Conservation (phyloP, 225 moss, liverwort and hornwort species). For the Rhytidiadelphus loreus region DNA sequence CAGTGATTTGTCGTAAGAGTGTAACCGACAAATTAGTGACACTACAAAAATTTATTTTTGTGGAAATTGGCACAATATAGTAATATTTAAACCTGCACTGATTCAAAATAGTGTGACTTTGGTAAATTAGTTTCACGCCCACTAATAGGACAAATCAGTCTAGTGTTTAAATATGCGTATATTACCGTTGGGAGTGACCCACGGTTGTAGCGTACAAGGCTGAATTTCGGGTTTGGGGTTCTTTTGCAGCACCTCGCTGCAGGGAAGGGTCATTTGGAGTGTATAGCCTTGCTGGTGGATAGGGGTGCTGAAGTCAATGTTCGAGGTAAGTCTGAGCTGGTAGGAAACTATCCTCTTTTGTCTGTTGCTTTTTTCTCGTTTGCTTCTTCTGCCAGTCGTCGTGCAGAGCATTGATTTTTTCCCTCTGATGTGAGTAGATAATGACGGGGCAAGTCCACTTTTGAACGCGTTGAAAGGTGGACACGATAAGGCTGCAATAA, state of each 20-base stretch:
- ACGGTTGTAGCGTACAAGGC: not conserved
- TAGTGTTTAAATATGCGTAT: not conserved
- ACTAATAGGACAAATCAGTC: too few relatives aligned
- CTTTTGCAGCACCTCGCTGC: slow-evolving; percentile 63
- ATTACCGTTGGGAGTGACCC: not conserved
- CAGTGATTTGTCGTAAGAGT: not conserved
- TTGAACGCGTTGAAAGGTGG: slow-evolving; percentile 58
- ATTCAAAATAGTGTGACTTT: not conserved
- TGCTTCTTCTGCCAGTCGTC: not conserved
- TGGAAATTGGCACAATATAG: not conserved
- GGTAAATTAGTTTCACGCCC: not conserved
- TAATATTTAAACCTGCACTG: not conserved
- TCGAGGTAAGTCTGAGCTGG: slow-evolving; percentile 31
- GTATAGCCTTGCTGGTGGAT: slow-evolving; percentile 47
- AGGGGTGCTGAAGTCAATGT: slow-evolving; percentile 51
- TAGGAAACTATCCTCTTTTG: not conserved
- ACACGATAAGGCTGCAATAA: slow-evolving; percentile 32
- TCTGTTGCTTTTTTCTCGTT: not conserved
- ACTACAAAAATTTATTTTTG: not conserved
- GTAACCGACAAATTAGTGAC: not conserved
- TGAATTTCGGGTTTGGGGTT: not conserved
- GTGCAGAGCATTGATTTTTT: not conserved
- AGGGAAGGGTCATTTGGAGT: slow-evolving; percentile 47
- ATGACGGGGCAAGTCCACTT: slow-evolving; percentile 46
- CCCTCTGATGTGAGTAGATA: slow-evolving; percentile 22